Percentiles rank a stretch among this genome's conserved stretches.
Evolutionary conservation across 371 early-diverging fungal genomes (phyloP).

Genomic region (Conidiobolus coronatus): DNA sequence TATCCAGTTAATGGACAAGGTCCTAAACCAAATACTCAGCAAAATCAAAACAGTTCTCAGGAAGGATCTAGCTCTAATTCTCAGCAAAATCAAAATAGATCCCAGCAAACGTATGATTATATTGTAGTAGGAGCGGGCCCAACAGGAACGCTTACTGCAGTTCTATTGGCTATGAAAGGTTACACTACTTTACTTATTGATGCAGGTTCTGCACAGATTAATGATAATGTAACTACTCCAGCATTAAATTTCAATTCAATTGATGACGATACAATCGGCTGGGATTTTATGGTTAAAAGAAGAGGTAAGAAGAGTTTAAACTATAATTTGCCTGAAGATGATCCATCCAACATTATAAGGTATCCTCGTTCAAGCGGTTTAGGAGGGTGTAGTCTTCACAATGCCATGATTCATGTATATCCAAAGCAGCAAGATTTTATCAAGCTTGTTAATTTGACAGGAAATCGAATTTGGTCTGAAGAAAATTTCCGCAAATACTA

Average conservation of each 20-base stretch:
- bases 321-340: not conserved
- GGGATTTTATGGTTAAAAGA: conserved; percentile 2
- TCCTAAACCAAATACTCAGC: too few species aligned
- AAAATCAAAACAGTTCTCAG: too few species aligned
- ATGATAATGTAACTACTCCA: not conserved
- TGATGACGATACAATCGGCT: not conserved
- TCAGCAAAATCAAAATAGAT: too few species aligned
- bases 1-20: too few species aligned
- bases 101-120: too few species aligned
- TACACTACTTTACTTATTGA: not conserved
- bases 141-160: not conserved
- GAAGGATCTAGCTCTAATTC: too few species aligned
- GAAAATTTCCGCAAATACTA: not conserved
- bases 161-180: not conserved
- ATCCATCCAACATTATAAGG: not conserved
- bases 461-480: not conserved
- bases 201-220: not conserved
- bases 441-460: not conserved
- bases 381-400: conserved; percentile 1
- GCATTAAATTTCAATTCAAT: not conserved
- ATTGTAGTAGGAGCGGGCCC: conserved; percentile 3
- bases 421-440: not conserved
- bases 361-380: not conserved
- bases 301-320: too few species aligned
- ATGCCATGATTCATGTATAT: conserved; percentile 1